Base-by-base conservation (phyloP, 805 yeast species). In the Ogataea zsoltii region DNA sequence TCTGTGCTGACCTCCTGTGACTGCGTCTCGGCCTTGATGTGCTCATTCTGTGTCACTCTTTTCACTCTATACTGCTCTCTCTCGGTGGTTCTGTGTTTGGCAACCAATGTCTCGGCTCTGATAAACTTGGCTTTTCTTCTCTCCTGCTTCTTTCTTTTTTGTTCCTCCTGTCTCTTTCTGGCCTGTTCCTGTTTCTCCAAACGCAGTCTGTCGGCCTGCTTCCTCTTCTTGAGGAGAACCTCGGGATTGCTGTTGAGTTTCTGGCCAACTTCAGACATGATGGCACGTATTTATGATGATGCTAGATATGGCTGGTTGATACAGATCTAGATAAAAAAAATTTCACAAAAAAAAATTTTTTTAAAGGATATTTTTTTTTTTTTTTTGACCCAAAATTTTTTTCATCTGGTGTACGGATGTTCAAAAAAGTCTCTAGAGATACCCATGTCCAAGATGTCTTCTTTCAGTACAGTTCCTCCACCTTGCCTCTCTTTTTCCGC, bases 91-190 rank as follows among this genome's bases (percentile, higher is more conserved):
- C 80, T 71, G 51, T 78, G 76, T 55, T 79, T 81, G 21, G 87
- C 79, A 33, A 85, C 85, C 52, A 87, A 71, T 15, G 84, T 75
- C 68, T 87, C 95, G 11, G 88, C 87, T 70, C 94, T 78, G 36
- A 83, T 66, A 56, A 87, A 87, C 62, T 74, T 82, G 44, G 75
- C 70, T 52, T 72, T 70, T 44, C 69, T 67, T 50, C 71, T 68
- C 49, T 69, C 64, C 42, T 63, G 66, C 52, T 72, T 75, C 62
- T 70, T 71, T 52, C 66, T 66, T 49, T 72, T 67, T 51, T 69
- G 72, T 39, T 69, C 74, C 44, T 72, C 74, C 34, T 68, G 70
- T 63, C 76, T 79, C 56, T 71, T 67, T 51, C 73, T 73, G 13
- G 83, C 82, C 44, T 75, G 74, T 53, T 83, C 86, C 64, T 85